phyloP scores from a whole-genome alignment of 768 basidiomycete species.

The Agrocybe pediades region DNA sequence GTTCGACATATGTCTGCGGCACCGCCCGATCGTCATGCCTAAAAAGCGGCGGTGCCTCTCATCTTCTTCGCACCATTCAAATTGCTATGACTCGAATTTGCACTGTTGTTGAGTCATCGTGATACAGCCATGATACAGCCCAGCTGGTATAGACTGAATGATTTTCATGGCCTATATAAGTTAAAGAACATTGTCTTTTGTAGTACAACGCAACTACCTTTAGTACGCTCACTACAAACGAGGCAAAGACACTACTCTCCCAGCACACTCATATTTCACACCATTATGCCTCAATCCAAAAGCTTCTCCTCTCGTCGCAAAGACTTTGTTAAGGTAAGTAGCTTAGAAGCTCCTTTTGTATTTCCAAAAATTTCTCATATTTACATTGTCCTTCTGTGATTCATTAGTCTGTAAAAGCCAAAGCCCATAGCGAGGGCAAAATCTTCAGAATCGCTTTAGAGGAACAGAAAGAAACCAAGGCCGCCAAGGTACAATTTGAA shows the following conservation, averaged over 20 bases:
- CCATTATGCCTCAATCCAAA: constrained; percentile 6
- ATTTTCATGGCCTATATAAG: too few species aligned
- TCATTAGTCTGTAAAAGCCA: constrained; percentile 17
- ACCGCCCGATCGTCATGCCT: too few species aligned
- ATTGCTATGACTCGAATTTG: too few species aligned
- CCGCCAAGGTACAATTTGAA: constrained; percentile 3
- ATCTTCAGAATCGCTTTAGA: constrained; percentile 11
- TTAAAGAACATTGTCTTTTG: too few species aligned
- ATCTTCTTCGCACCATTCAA: too few species aligned
- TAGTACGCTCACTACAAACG: not conserved
- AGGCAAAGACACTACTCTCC: not conserved
- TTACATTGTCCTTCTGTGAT: not conserved
- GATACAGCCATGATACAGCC: too few species aligned
- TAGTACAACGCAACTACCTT: too few species aligned
- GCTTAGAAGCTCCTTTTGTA: not conserved
- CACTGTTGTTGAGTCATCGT: too few species aligned
- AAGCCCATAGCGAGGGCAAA: constrained; percentile 21
- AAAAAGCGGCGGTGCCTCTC: too few species aligned
- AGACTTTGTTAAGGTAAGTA: constrained; percentile 8
- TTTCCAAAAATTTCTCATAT: not conserved
- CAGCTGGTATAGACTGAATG: too few species aligned
- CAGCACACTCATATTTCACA: not conserved
- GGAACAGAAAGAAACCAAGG: constrained; percentile 4
- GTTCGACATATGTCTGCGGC: too few species aligned
- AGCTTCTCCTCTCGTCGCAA: constrained; percentile 9